Evolutionary conservation across 2,329 filamentous ascomycete genomes (phyloP).

Genomic region (Paraconiothyrium brasiliense): DNA sequence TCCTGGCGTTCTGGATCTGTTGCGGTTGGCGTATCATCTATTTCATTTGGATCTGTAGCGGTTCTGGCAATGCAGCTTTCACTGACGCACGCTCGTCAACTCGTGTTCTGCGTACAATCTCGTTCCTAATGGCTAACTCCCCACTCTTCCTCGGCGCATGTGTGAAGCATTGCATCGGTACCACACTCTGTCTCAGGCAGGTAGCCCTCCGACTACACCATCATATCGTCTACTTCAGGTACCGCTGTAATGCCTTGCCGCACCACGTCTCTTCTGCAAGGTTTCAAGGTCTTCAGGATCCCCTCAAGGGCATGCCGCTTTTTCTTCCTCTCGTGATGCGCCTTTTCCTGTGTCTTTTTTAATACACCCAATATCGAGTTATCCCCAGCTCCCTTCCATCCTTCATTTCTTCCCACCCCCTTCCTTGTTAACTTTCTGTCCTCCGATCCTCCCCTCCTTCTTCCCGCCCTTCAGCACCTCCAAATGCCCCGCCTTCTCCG

Average conservation of each 20-base stretch:
- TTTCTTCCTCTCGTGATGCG: too few species aligned
- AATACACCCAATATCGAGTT: background rate
- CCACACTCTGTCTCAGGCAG: too few species aligned
- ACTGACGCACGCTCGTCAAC: background rate
- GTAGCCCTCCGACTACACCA: too few species aligned
- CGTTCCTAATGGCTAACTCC: too few species aligned
- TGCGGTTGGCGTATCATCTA: background rate
- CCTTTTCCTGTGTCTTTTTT: background rate
- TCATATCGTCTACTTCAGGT: too few species aligned
- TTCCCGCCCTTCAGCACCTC: slow-evolving; percentile 74
- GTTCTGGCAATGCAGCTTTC: background rate
- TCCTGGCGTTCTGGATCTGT: slow-evolving; percentile 14
- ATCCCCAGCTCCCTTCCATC: background rate
- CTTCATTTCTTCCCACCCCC: background rate
- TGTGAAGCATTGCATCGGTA: too few species aligned
- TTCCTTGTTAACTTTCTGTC: slow-evolving; percentile 27
- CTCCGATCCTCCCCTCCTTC: slow-evolving; percentile 56
- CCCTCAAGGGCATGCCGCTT: too few species aligned
- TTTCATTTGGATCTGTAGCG: background rate
- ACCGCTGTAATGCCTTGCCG: too few species aligned
- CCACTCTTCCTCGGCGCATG: too few species aligned
- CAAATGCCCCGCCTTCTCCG: slow-evolving; percentile 73
- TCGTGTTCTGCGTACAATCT: background rate
- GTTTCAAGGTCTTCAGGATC: too few species aligned
- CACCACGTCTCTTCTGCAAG: too few species aligned